Evolutionary conservation across 805 yeast species (phyloP).

Genomic region (Yarrowia keelungensis): DNA sequence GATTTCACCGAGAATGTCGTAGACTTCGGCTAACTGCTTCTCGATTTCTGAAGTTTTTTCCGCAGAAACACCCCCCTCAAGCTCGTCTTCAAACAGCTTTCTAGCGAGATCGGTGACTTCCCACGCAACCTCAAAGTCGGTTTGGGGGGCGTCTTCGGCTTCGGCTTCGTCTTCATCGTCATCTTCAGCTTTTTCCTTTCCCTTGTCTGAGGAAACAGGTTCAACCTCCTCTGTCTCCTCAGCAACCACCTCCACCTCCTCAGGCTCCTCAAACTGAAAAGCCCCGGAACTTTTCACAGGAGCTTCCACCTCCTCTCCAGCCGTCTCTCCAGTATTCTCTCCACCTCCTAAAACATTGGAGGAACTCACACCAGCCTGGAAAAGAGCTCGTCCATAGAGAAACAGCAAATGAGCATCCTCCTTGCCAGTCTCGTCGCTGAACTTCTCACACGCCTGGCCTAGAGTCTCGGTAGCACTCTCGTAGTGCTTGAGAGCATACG

Average conservation of each 20-base stretch:
- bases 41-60: constrained; percentile 46
- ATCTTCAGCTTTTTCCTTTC: constrained; percentile 40
- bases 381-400: constrained; percentile 80
- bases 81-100: constrained; percentile 61
- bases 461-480: constrained; percentile 73
- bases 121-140: constrained; percentile 89
- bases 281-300: constrained; percentile 43
- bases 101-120: constrained; percentile 82
- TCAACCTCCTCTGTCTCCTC: constrained; percentile 41
- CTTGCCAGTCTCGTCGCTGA: constrained; percentile 58
- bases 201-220: constrained; percentile 35
- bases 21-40: constrained; percentile 71
- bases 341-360: constrained; percentile 77
- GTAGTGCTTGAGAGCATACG: constrained; percentile 68
- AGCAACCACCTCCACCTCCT: constrained; percentile 43
- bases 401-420: constrained; percentile 74
- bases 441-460: constrained; percentile 73
- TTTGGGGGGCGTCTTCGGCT: constrained; percentile 57
- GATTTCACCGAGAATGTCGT: constrained; percentile 85
- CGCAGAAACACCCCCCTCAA: constrained; percentile 48
- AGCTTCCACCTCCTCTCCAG: constrained; percentile 39
- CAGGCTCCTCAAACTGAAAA: constrained; percentile 41
- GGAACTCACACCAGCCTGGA: constrained; percentile 74
- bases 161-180: constrained; percentile 43
- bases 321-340: constrained; percentile 45